Evolutionary conservation across 345 rosid genomes (phyloP).

Genomic region (Aurinia saxatilis): DNA sequence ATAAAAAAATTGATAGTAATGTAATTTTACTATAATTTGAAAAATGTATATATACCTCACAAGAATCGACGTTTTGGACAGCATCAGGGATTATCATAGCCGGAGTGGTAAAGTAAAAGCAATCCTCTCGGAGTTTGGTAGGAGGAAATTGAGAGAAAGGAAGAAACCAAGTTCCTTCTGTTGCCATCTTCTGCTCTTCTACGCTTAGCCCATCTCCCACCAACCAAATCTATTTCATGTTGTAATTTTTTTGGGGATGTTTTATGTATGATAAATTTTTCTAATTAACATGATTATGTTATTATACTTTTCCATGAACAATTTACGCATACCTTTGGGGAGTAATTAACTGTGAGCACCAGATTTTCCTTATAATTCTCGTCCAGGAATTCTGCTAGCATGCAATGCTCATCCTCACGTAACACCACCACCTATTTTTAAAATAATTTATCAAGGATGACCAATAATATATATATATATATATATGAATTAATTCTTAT

Average conservation of each 20-base stretch:
- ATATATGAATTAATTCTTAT: background rate
- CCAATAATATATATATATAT: no score
- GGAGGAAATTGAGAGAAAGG: slow-evolving; percentile 67
- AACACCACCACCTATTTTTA: slow-evolving; percentile 42
- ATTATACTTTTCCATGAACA: background rate
- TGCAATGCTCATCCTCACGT: slow-evolving; percentile 34
- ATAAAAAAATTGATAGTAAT: no score
- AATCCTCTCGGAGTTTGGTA: slow-evolving; percentile 34
- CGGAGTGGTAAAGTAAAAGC: slow-evolving; percentile 52
- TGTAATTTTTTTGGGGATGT: background rate
- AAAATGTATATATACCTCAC: no score
- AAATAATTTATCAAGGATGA: no score
- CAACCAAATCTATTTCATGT: slow-evolving; percentile 43
- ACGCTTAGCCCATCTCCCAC: slow-evolving; percentile 44
- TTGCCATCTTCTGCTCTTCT: slow-evolving; percentile 49
- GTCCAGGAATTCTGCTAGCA: slow-evolving; percentile 31
- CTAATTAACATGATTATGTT: background rate
- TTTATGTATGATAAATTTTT: background rate
- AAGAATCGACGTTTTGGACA: no score
- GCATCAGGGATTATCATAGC: slow-evolving; percentile 46
- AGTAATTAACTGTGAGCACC: slow-evolving; percentile 26
- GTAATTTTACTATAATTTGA: no score
- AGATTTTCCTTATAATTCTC: slow-evolving; percentile 23
- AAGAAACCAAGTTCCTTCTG: slow-evolving; percentile 46
- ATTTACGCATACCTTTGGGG: slow-evolving; percentile 33